phyloP scores from a whole-genome alignment of 2,329 filamentous ascomycete species.

The Magnaporthiopsis rhizophila region DNA sequence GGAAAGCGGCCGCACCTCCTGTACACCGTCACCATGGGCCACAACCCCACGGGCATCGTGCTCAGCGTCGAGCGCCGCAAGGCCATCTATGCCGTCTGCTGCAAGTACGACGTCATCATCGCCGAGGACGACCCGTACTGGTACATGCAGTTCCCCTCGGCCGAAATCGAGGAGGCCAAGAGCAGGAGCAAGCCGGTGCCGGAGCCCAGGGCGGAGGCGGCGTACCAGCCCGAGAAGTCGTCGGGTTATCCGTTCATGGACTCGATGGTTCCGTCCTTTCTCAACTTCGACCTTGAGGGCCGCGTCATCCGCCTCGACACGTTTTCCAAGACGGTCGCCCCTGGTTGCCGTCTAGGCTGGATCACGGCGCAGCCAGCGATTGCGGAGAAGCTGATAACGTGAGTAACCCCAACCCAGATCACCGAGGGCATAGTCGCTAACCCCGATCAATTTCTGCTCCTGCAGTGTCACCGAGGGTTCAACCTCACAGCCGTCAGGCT shows the following conservation, averaged over 20 bases:
- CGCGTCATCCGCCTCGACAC: conserved; percentile 86
- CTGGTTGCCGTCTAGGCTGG: conserved; percentile 85
- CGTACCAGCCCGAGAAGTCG: conserved; percentile 26
- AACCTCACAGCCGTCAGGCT: conserved; percentile 81
- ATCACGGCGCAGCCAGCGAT: conserved; percentile 76
- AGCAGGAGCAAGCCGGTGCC: conserved; percentile 30
- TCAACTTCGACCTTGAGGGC: conserved; percentile 75
- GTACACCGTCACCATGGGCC: conserved; percentile 86
- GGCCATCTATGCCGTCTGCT: conserved; percentile 73
- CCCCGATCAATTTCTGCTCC: background rate
- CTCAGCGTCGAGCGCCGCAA: conserved; percentile 65
- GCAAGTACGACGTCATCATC: conserved; percentile 81
- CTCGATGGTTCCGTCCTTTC: conserved; percentile 72
- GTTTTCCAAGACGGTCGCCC: conserved; percentile 88
- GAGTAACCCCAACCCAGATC: conserved; percentile 3
- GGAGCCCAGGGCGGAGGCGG: conserved; percentile 22
- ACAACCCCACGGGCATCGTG: conserved; percentile 78
- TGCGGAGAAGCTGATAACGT: conserved; percentile 52
- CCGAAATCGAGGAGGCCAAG: conserved; percentile 43
- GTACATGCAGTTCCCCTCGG: conserved; percentile 83
- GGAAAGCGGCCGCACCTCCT: conserved; percentile 75
- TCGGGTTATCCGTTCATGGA: conserved; percentile 73
- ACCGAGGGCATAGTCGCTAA: background rate
- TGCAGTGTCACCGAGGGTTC: conserved; percentile 64
- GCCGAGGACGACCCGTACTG: conserved; percentile 94